Evolutionary conservation across 2,329 filamentous ascomycete species (phyloP).

Genomic region (Eurotiales sp.): DNA sequence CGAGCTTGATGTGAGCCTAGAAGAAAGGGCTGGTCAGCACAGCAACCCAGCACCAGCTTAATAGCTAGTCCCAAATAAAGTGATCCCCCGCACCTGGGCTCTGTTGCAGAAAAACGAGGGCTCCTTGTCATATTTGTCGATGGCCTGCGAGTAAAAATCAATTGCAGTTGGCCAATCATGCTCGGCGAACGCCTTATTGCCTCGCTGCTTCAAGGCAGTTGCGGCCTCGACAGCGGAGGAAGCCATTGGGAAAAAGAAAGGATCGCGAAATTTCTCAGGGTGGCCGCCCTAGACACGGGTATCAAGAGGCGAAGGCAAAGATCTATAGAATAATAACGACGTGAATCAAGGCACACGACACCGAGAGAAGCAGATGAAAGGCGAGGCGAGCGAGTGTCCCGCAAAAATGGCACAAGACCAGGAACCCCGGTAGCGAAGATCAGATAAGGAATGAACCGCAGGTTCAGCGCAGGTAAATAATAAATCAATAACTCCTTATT

Average conservation of each 20-base stretch:
- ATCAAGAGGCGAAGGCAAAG: not conserved
- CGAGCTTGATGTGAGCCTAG: constrained; percentile 90
- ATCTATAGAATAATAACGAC: too few species aligned
- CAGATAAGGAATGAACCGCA: constrained; percentile 2
- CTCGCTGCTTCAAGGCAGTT: constrained; percentile 81
- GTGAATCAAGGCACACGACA: constrained; percentile 6
- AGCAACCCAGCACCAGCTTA: not conserved
- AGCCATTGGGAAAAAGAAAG: constrained; percentile 30
- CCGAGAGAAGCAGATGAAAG: not conserved
- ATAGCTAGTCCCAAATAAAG: not conserved
- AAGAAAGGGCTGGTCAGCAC: constrained; percentile 14
- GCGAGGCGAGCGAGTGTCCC: too few species aligned
- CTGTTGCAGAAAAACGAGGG: constrained; percentile 92
- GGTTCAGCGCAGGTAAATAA: not conserved
- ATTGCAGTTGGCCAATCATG: constrained; percentile 84
- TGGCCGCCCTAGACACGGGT: not conserved
- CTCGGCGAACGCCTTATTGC: constrained; percentile 85
- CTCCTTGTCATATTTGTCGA: constrained; percentile 75
- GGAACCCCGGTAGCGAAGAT: constrained; percentile 1
- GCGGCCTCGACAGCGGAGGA: constrained; percentile 60
- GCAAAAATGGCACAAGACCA: constrained; percentile 12
- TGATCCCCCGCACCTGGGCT: constrained; percentile 66
- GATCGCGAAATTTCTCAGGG: not conserved
- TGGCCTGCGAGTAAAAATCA: constrained; percentile 81
- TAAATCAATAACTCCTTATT: too few species aligned